Percentiles rank a stretch among this genome's conserved stretches.
These are phyloP conservation scores for Thelephora terrestris DNA, from an alignment of 1,284 basidiomycete species.

Conservation along the genomic window DNA sequence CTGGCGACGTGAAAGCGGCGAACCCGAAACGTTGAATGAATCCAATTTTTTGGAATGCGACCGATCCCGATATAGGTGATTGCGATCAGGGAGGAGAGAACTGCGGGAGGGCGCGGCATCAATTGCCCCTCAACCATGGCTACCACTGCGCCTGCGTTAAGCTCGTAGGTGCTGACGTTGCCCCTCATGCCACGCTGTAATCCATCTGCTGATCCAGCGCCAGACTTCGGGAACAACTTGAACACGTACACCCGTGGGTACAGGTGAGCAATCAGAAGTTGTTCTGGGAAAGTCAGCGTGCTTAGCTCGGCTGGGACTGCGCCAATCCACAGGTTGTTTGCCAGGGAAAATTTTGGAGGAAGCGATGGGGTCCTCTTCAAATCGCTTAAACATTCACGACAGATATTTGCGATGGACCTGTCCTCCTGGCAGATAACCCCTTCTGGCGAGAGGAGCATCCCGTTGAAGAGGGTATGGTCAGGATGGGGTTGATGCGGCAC, in stretches of 20 bases:
- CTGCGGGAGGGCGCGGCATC: slow-evolving; percentile 20
- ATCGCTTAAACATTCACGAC: slow-evolving; percentile 4
- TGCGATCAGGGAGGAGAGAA: slow-evolving; percentile 25
- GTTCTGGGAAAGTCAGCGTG: slow-evolving; percentile 18
- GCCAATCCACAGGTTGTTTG: slow-evolving; percentile 23
- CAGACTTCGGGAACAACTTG: no score
- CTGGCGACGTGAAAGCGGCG: slow-evolving; percentile 11
- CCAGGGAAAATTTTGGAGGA: slow-evolving; percentile 16
- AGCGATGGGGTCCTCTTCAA: neutral
- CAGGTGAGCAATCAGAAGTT: slow-evolving; percentile 17
- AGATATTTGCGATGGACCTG: neutral
- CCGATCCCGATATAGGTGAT: slow-evolving; percentile 23
- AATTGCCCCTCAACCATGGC: slow-evolving; percentile 22
- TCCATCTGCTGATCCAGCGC: no score
- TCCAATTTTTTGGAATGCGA: slow-evolving; percentile 16
- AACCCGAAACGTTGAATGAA: slow-evolving; percentile 17
- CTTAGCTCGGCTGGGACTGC: slow-evolving; percentile 12
- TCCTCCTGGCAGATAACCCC: neutral
- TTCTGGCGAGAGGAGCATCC: slow-evolving; percentile 1
- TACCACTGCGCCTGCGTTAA: slow-evolving; percentile 16
- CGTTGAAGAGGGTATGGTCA: slow-evolving; percentile 2
- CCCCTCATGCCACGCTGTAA: no score
- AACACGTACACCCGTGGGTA: slow-evolving; percentile 22
- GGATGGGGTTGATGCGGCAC: slow-evolving; percentile 2
- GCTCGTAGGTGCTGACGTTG: slow-evolving; percentile 23